Conservation (phyloP, 192 early-diverging fungal genomes). For the Mortierella hygrophila region DNA sequence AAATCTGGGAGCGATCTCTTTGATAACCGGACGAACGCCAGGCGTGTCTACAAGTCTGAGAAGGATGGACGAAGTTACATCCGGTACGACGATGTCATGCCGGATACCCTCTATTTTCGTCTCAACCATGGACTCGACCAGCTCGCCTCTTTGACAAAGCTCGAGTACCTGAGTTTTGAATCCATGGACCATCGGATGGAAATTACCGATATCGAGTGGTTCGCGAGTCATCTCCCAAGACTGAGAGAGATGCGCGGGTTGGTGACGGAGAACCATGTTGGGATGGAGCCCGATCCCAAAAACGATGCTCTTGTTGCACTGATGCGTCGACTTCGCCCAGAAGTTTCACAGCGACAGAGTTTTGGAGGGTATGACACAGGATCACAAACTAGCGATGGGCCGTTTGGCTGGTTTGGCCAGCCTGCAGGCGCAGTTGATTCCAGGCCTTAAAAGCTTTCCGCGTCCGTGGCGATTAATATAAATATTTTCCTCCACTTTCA, state of each 20-base stretch:
- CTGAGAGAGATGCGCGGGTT: not conserved
- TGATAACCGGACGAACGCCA: not conserved
- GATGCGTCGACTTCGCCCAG: not conserved
- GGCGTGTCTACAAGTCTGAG: not conserved
- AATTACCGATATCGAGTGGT: not conserved
- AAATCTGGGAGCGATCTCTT: not conserved
- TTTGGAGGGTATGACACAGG: not conserved
- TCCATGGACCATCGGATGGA: not conserved
- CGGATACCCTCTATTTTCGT: not conserved
- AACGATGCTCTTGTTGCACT: not conserved
- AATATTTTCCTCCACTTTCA: no score
- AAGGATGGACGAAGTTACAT: not conserved
- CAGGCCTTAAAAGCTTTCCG: no score
- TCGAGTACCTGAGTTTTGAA: not conserved
- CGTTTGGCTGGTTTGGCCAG: no score
- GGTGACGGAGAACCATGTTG: not conserved
- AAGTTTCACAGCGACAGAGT: not conserved
- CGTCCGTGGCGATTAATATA: no score
- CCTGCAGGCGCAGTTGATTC: no score
- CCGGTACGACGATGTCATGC: not conserved
- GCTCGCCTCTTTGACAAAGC: not conserved
- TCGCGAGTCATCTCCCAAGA: not conserved
- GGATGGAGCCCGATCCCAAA: not conserved
- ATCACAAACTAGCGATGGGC: not conserved
- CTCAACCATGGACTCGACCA: not conserved